These are phyloP conservation scores for Agaricus sinodeliciosus DNA, from an alignment of 768 basidiomycete genomes.

Conservation along the genomic window DNA sequence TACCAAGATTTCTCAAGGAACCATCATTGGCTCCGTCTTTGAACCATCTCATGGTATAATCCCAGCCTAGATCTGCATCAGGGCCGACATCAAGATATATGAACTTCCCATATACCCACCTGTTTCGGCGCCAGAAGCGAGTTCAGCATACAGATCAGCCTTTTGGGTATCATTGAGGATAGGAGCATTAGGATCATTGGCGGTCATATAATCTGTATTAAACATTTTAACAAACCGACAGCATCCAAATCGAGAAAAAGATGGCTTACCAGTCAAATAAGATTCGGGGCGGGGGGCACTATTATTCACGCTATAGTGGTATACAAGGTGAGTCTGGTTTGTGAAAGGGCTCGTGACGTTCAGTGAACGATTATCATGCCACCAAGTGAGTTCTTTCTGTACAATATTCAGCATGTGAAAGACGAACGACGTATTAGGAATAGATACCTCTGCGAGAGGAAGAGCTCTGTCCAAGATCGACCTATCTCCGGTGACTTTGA, in stretches of 20 bases:
- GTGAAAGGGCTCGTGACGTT: constrained; percentile 67
- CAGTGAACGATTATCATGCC: constrained; percentile 66
- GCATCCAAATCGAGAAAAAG: not conserved
- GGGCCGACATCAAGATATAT: not conserved
- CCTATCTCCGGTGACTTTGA: constrained; percentile 63
- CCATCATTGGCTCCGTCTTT: constrained; percentile 27
- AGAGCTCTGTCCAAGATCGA: constrained; percentile 73
- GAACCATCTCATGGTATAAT: constrained; percentile 50
- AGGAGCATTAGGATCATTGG: constrained; percentile 55
- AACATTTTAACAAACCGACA: constrained; percentile 2
- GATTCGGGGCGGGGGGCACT: constrained; percentile 88
- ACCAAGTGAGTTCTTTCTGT: constrained; percentile 80
- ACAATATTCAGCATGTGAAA: not conserved
- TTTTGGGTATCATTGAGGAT: constrained; percentile 55
- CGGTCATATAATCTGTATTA: constrained; percentile 64
- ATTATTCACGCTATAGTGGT: constrained; percentile 74
- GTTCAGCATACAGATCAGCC: constrained; percentile 72
- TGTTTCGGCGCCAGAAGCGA: constrained; percentile 84
- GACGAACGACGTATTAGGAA: not conserved
- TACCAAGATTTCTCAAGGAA: constrained; percentile 63
- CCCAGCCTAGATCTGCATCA: constrained; percentile 29
- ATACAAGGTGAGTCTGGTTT: constrained; percentile 56
- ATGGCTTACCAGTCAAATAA: constrained; percentile 49
- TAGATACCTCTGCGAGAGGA: constrained; percentile 71
- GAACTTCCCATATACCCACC: constrained; percentile 29